phyloP scores from a whole-genome alignment of 345 rosid genomes.

The Linum trigynum region DNA sequence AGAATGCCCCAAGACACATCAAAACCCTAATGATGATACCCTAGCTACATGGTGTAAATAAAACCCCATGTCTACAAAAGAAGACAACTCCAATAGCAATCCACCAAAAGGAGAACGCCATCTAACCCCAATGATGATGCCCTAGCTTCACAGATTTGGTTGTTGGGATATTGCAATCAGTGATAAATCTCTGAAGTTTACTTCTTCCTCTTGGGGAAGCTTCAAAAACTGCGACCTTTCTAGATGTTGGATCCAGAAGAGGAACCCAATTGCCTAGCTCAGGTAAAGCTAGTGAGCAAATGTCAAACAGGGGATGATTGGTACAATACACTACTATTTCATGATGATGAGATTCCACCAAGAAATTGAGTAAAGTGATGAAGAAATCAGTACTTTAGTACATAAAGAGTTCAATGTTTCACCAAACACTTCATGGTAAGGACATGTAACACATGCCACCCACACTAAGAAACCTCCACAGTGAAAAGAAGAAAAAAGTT shows the following conservation, averaged over 20 bases:
- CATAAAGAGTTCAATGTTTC: conserved; percentile 30
- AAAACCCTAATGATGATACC: no score
- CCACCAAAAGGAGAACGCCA: not conserved
- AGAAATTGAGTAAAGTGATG: not conserved
- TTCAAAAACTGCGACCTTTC: not conserved
- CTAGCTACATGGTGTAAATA: no score
- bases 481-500: not conserved
- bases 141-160: conserved; percentile 7
- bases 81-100: conserved; percentile 3
- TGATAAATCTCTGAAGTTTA: conserved; percentile 7
- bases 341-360: conserved; percentile 7
- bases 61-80: not conserved
- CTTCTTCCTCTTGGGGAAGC: conserved; percentile 9
- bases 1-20: conserved; percentile 7
- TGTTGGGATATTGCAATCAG: conserved; percentile 32
- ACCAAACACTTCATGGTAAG: conserved; percentile 34
- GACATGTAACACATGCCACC: conserved; percentile 21
- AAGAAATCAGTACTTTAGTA: conserved; percentile 11
- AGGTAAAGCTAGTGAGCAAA: not conserved
- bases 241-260: no score
- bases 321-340: not conserved
- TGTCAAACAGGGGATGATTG: conserved; percentile 5
- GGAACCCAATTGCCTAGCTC: no score
- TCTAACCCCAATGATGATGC: conserved; percentile 15
- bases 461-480: conserved; percentile 14